Evolutionary conservation across 768 basidiomycete genomes (phyloP), one percentile per base, ranked within the genome.

Genomic region (Pleurotus ostreatus): DNA sequence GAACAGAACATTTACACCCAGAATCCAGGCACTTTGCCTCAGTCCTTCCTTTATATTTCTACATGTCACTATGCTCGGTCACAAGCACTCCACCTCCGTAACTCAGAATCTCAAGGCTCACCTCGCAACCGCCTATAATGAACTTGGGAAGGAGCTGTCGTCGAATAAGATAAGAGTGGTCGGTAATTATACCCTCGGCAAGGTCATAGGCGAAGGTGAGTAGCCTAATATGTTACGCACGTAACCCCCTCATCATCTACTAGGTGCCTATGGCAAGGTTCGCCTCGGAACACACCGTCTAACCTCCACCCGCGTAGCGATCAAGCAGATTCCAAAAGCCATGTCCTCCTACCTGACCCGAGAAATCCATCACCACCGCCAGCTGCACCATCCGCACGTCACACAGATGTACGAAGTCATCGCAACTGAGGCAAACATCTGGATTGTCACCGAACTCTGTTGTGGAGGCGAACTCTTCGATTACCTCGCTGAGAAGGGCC

Each of bases 351-450:
- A 89, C 15, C 80, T 99, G 40, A 99, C 97, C 23, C 85, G 96
- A 61, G 96, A 99, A 74, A 97, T 99, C 55, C 96, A 99, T 66
- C 97, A 99, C 65, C 96, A 99, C 73, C 89, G 96, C 49, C 90
- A 93, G 48, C 82, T 99, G 11, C 97, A 97, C 68, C 96, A 98
- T 65, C 94, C 94, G 0, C 86, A 97, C 67, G 84, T 99, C 65
- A 92, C 94, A 12, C 94, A 96, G 67, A 86, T 98, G 71, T 97
- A 91, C 75, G 96, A 99, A 73, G 92, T 98, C 66, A 91, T 98
- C 67, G 97, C 97, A 7, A 98, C 97, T 1, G 97, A 99, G 72
- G 82, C 84, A 22, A 82, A 84, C 61, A 95, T 99, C 66, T 98
- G 94, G 94, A 93, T 99, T 57, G 89, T 99, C 43, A 92, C 94